Conservation (phyloP, 2,329 filamentous ascomycete species). For the Tolypocladium cylindrosporum region DNA sequence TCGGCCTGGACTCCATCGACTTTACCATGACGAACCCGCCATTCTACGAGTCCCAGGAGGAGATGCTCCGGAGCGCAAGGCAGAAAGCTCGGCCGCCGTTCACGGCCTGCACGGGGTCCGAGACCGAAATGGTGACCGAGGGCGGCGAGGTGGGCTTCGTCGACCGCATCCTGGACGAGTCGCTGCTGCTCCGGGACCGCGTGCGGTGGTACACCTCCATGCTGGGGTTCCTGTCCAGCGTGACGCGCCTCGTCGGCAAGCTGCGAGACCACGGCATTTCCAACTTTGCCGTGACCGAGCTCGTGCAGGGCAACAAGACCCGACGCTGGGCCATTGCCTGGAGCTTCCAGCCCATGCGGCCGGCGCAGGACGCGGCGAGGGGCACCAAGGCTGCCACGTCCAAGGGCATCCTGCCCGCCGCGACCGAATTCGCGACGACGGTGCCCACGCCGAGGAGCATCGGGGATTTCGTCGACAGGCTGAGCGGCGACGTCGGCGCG, state of each 20-base stretch:
- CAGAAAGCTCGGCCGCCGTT: slow-evolving; percentile 59
- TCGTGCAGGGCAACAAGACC: slow-evolving; percentile 70
- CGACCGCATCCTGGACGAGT: slow-evolving; percentile 59
- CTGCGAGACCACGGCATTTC: slow-evolving; percentile 46
- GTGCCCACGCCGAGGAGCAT: slow-evolving; percentile 34
- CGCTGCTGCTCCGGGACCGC: slow-evolving; percentile 42
- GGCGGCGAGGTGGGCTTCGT: slow-evolving; percentile 76
- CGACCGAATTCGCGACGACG: slow-evolving; percentile 30
- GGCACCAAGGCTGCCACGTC: slow-evolving; percentile 28
- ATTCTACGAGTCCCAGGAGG: slow-evolving; percentile 70
- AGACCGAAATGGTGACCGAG: slow-evolving; percentile 73
- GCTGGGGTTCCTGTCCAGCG: slow-evolving; percentile 70
- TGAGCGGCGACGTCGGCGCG: slow-evolving; percentile 36
- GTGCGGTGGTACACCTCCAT: slow-evolving; percentile 88
- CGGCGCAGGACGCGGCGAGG: slow-evolving; percentile 36
- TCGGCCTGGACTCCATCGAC: slow-evolving; percentile 46
- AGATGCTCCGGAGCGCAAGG: slow-evolving; percentile 55
- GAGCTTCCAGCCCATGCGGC: slow-evolving; percentile 65
- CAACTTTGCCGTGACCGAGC: slow-evolving; percentile 76
- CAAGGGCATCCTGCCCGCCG: slow-evolving; percentile 32
- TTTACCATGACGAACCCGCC: slow-evolving; percentile 94
- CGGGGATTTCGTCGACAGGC: slow-evolving; percentile 18
- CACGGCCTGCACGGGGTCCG: slow-evolving; percentile 66
- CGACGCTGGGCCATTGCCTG: slow-evolving; percentile 81
- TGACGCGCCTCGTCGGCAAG: slow-evolving; percentile 51